A percentile compares a stretch with the other conserved stretches of the same genome.
These are phyloP conservation scores for Inonotus obliquus DNA, from an alignment of 1,284 basidiomycete genomes.

Conservation along the genomic window DNA sequence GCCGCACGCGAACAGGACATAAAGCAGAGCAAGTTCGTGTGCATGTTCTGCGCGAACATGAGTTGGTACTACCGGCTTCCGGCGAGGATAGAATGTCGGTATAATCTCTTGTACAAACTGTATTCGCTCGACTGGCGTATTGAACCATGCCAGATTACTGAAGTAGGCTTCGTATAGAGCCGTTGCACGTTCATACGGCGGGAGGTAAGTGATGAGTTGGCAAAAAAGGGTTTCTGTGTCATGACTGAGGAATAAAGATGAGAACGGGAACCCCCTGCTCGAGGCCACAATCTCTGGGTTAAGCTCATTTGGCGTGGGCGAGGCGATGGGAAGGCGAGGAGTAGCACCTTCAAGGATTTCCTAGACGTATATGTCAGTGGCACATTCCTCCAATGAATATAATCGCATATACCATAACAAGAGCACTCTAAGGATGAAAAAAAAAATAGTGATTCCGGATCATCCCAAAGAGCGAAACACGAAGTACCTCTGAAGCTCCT, in stretches of 20 bases:
- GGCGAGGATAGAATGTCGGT: slow-evolving; percentile 15
- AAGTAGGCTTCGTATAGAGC: slow-evolving; percentile 20
- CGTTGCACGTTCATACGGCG: slow-evolving; percentile 18
- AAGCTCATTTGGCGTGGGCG: slow-evolving; percentile 1
- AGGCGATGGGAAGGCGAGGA: neutral
- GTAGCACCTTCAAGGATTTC: neutral
- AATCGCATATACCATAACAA: neutral
- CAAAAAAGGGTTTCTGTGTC: slow-evolving; percentile 1
- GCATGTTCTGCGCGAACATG: neutral
- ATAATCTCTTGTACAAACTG: slow-evolving; percentile 18
- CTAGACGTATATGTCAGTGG: neutral
- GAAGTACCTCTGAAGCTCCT: slow-evolving; percentile 6
- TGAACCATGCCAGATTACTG: slow-evolving; percentile 18
- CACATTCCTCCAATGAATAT: neutral
- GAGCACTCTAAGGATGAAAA: neutral
- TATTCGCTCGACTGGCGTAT: slow-evolving; percentile 14
- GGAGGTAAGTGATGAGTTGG: slow-evolving; percentile 19
- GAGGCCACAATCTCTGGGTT: slow-evolving; percentile 7
- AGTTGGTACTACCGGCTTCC: neutral
- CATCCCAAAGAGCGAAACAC: too few species aligned
- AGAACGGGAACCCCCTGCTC: slow-evolving; percentile 11
- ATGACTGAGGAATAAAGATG: slow-evolving; percentile 9
- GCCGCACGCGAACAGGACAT: slow-evolving; percentile 20
- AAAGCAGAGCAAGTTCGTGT: slow-evolving; percentile 20
- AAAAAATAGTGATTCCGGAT: too few species aligned